These are phyloP conservation scores for Aegilops speltoides DNA, from an alignment of 176 grass and related monocot species.

Conservation along the genomic window DNA sequence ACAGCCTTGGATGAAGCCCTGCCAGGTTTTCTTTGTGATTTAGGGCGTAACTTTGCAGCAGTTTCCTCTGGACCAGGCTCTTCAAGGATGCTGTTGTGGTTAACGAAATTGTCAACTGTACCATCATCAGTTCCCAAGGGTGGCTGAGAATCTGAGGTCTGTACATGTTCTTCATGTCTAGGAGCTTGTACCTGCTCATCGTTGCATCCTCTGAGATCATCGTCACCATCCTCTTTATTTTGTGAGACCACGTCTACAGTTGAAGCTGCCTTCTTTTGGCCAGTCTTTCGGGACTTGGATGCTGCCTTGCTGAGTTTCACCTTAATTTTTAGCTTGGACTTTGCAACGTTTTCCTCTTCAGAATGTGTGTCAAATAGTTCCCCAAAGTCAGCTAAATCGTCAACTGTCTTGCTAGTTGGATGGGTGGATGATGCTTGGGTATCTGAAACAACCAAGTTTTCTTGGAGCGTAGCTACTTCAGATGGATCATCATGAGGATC, in stretches of 20 bases:
- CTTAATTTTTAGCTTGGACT: conserved; percentile 20
- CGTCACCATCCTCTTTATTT: conserved; percentile 12
- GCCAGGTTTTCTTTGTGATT: neutral
- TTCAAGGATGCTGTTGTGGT: neutral
- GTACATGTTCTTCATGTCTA: conserved; percentile 17
- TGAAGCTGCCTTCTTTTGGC: conserved; percentile 20
- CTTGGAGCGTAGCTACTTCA: conserved; percentile 13
- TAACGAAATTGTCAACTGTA: neutral
- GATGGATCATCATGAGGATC: neutral
- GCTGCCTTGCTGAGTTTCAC: conserved; percentile 22
- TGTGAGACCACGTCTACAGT: neutral
- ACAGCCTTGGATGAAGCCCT: conserved; percentile 6
- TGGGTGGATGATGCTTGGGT: neutral
- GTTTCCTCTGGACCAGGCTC: conserved; percentile 31
- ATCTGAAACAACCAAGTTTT: conserved; percentile 32
- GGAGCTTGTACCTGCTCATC: neutral
- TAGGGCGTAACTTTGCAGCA: neutral
- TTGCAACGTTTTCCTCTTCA: conserved; percentile 35
- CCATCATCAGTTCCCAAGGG: neutral
- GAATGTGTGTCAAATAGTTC: conserved; percentile 8
- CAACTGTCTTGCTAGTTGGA: conserved; percentile 28
- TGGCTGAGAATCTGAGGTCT: conserved; percentile 27
- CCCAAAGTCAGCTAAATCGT: conserved; percentile 38
- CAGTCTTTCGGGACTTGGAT: conserved; percentile 12
- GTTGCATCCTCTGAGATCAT: conserved; percentile 1